These are phyloP conservation scores for Cupressus sempervirens DNA, from an alignment of 75 land plant genomes.

Conservation along the genomic window DNA sequence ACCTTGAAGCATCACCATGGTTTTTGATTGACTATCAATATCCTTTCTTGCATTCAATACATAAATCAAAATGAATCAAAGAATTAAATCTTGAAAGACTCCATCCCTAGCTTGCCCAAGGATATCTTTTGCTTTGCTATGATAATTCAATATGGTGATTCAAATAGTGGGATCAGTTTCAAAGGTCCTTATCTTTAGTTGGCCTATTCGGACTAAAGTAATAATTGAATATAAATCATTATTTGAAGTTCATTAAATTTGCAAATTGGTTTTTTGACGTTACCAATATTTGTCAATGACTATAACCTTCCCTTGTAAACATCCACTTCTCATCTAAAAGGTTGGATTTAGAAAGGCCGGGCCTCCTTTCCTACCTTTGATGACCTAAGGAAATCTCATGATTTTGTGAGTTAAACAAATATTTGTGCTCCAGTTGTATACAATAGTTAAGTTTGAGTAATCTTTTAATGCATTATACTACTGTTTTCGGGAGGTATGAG, in stretches of 20 bases:
- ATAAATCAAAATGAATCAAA: too few species aligned
- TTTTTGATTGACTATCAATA: too few species aligned
- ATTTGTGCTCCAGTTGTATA: neutral
- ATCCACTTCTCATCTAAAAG: neutral
- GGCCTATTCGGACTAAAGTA: neutral
- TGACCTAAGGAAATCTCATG: neutral
- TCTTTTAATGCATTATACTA: neutral
- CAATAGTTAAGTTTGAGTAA: neutral
- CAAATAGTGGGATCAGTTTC: neutral
- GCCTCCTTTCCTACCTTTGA: neutral
- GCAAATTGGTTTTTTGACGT: neutral
- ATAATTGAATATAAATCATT: neutral
- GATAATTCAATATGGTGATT: neutral
- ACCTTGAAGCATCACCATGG: too few species aligned
- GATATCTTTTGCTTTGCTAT: neutral
- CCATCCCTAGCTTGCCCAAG: neutral
- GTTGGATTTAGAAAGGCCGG: neutral
- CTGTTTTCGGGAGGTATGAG: neutral
- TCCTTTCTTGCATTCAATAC: too few species aligned
- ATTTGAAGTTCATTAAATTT: neutral
- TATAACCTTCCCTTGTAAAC: neutral
- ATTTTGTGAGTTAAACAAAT: neutral
- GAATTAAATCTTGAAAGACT: neutral
- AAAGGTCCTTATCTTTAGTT: neutral
- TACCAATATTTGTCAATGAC: neutral